Evolutionary conservation across 2,329 filamentous ascomycete species (phyloP).

Genomic region (Cercospora berteroae): DNA sequence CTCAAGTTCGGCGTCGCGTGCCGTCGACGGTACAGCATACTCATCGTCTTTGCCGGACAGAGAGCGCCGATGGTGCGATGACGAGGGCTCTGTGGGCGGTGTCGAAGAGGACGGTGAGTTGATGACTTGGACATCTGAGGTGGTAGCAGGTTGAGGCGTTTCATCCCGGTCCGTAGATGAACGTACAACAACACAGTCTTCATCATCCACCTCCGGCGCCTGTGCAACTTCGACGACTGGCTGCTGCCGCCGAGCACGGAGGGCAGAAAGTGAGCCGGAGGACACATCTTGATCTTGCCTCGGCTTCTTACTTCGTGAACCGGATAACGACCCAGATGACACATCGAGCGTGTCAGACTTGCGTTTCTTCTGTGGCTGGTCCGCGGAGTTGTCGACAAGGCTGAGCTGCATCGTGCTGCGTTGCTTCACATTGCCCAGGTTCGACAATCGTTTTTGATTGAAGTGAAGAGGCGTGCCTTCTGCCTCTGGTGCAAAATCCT

Average conservation of each 20-base stretch:
- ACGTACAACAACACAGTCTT: constrained; percentile 7
- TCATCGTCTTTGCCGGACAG: constrained; percentile 24
- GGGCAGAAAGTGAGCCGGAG: constrained; percentile 22
- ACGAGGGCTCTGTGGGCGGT: constrained; percentile 33
- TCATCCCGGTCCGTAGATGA: constrained; percentile 25
- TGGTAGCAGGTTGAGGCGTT: constrained; percentile 22
- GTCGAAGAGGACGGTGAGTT: constrained; percentile 39
- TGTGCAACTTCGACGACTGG: neutral
- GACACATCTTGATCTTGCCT: constrained; percentile 22
- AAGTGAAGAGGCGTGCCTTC: constrained; percentile 66
- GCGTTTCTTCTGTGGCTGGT: constrained; percentile 30
- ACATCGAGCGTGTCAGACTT: constrained; percentile 28
- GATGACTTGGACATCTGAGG: constrained; percentile 34
- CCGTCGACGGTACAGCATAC: constrained; percentile 23
- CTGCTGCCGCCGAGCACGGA: constrained; percentile 14
- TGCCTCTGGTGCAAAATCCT: constrained; percentile 59
- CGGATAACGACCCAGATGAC: constrained; percentile 22
- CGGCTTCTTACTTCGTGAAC: constrained; percentile 26
- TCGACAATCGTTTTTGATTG: constrained; percentile 39
- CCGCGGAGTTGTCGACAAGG: neutral
- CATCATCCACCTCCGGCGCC: constrained; percentile 8
- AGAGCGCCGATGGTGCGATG: constrained; percentile 30
- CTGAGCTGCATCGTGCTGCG: constrained; percentile 1
- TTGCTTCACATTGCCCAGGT: constrained; percentile 8
- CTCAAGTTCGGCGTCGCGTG: constrained; percentile 18